Conservation (phyloP, 495 filamentous ascomycete genomes). For the Neurospora sp. region DNA sequence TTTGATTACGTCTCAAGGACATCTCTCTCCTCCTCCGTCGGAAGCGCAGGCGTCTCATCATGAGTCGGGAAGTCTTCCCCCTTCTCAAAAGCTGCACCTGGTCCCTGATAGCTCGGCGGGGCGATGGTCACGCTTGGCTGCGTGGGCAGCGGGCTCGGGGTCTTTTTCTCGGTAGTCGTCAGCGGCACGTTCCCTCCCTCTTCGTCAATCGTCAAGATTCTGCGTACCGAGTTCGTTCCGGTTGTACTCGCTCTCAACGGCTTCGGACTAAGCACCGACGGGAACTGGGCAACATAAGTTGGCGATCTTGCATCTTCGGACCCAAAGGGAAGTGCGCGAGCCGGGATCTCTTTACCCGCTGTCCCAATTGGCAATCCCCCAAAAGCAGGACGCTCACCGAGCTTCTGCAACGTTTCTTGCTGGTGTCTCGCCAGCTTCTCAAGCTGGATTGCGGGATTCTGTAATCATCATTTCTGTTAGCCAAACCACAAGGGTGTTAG, state of each 20-base stretch:
- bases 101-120: conserved; percentile 36
- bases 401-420: conserved; percentile 40
- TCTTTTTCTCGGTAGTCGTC: conserved; percentile 1
- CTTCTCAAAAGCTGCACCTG: conserved; percentile 35
- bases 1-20: conserved; percentile 25
- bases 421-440: conserved; percentile 57
- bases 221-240: conserved; percentile 20
- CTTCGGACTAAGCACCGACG: conserved; percentile 28
- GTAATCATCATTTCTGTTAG: conserved; percentile 38
- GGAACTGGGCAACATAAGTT: conserved; percentile 33
- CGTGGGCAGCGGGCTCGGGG: conserved; percentile 1
- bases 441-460: conserved; percentile 62
- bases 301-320: conserved; percentile 36
- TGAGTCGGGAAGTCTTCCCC: conserved; percentile 27
- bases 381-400: conserved; percentile 18
- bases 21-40: conserved; percentile 34
- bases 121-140: conserved; percentile 9
- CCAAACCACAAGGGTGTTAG: conserved; percentile 44
- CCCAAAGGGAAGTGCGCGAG: conserved; percentile 35
- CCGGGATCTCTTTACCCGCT: conserved; percentile 24
- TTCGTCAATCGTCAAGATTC: conserved; percentile 13
- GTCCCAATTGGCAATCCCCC: conserved; percentile 12
- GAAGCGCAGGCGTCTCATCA: conserved; percentile 26
- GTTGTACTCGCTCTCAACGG: conserved; percentile 27
- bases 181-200: conserved; percentile 9